These are phyloP conservation scores for Euphorbia pulcherrima DNA, from an alignment of 345 rosid species.

Conservation along the genomic window DNA sequence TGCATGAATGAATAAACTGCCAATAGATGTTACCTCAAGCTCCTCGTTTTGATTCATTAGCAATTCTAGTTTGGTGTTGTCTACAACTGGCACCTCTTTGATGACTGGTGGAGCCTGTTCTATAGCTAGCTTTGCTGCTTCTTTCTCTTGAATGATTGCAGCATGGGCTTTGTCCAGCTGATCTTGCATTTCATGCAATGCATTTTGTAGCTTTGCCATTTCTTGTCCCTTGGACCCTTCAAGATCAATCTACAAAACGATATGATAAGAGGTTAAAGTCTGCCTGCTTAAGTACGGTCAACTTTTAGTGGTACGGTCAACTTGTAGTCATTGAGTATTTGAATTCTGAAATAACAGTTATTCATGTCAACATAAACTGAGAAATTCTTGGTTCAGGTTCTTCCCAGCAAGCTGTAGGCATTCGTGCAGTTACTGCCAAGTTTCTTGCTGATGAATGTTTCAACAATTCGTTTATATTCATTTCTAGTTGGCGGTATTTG, in stretches of 20 bases:
- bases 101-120: constrained; percentile 68
- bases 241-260: constrained; percentile 46
- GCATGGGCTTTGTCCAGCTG: constrained; percentile 50
- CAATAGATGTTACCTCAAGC: constrained; percentile 40
- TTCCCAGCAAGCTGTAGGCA: not conserved
- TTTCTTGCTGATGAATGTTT: not conserved
- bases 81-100: constrained; percentile 58
- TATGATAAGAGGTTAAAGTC: not conserved
- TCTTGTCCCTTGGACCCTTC: constrained; percentile 69
- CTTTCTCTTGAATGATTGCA: constrained; percentile 44
- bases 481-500: not conserved
- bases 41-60: constrained; percentile 41
- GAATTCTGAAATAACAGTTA: not conserved
- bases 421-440: not conserved
- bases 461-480: not conserved
- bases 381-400: too few relatives aligned
- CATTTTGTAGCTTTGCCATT: constrained; percentile 42
- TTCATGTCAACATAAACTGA: too few relatives aligned
- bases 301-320: too few relatives aligned
- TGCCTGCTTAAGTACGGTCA: not conserved
- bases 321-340: not conserved
- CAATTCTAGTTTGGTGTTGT: constrained; percentile 44
- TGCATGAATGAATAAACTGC: not conserved
- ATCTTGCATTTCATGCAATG: constrained; percentile 46
- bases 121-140: constrained; percentile 54